Evolutionary conservation across 2,329 filamentous ascomycete genomes (phyloP), one percentile per base, ranked within the genome.

Genomic region (Penicillium sp.): DNA sequence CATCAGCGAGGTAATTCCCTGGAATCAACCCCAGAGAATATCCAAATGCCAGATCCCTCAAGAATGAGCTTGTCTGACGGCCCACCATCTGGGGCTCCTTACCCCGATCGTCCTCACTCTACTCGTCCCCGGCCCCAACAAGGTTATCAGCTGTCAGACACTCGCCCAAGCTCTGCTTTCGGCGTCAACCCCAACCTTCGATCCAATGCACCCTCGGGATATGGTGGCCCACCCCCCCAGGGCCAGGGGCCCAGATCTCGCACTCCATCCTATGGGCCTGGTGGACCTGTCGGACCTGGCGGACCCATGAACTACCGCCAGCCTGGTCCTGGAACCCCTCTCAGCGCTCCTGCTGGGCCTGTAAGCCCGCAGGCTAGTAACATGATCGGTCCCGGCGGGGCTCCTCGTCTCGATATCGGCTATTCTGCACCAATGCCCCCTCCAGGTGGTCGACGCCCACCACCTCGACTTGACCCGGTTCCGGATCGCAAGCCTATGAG

Each of bases 41-140:
- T 80, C 10, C 74, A 80, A 62, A 81, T 81, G 78, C 78, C 79
- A 10, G 78, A 81, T 64, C 78, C 78, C 19, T 78, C 78, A 23
- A 70, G 69, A 35, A 75, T 80, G 69, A 77, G 68, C 49, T 67
- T 77, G 50, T 69, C 65, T 31, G 69, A 74, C 21, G 70, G 70
- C 31, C 62, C 71, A 48, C 57, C 70, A 21, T 71, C 75, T n/a
- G 70, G 71, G 19, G 77, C 76, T 46, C 78, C 78, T 43, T 80
- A 80, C 57, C 75, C 77, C 21, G 75, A 78, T 62, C 68, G 70
- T 35, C 63, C 69, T 17, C 63, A 64, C 10, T 69, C 72, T 47
- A 70, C 73, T 38, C 72, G 71, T 50, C 66, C 72, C 50, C 72
- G 72, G 12, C 74, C 71, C 23, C 67, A 67, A 19, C 72, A 67